Conservation (phyloP, 331 rosid genomes). For the Quercus tomentella region DNA sequence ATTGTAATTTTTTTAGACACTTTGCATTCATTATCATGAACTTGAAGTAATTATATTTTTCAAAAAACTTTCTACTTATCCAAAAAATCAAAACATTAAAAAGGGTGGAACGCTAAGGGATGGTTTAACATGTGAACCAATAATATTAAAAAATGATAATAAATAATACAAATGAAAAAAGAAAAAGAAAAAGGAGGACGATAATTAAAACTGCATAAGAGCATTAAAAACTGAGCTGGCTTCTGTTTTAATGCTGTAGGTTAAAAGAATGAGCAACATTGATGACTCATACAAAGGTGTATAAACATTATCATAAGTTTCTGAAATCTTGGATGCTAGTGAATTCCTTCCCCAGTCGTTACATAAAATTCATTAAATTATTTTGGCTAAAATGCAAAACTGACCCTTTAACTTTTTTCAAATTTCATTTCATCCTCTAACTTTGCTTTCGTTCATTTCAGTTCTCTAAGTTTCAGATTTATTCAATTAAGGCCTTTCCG, state of each 20-base stretch:
- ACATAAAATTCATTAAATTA: not conserved
- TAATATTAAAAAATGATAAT: not conserved
- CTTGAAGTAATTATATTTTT: no score
- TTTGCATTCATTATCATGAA: no score
- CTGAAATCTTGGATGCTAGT: not conserved
- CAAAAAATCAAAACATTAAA: not conserved
- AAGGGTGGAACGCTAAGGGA: not conserved
- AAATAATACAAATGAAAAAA: not conserved
- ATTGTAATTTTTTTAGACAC: no score
- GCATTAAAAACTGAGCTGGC: not conserved
- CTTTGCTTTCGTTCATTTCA: no score
- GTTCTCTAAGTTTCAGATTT: no score
- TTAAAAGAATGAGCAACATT: not conserved
- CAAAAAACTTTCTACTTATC: no score
- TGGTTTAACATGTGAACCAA: conserved; percentile 14
- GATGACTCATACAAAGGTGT: not conserved
- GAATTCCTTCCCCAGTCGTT: not conserved
- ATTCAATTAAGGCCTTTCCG: no score
- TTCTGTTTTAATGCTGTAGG: not conserved
- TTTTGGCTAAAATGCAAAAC: not conserved
- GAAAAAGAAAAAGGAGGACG: not conserved
- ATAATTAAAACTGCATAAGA: not conserved
- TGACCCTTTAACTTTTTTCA: no score
- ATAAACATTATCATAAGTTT: not conserved
- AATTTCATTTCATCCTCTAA: no score